Conservation (phyloP, 108 stramenopile genomes). For the Skeletonema costatum region DNA sequence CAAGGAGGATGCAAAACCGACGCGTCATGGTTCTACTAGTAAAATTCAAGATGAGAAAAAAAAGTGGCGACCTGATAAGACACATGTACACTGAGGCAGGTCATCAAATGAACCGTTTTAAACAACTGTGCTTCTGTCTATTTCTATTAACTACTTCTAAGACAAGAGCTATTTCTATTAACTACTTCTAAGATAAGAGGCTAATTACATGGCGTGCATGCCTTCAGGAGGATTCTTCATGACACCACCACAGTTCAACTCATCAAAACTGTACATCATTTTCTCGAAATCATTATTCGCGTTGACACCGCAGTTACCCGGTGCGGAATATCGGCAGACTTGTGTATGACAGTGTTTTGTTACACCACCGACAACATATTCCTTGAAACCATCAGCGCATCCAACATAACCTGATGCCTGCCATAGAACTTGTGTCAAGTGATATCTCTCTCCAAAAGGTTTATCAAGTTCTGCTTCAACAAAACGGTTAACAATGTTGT, state of each 20-base stretch:
- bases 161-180: no score
- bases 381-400: neutral
- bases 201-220: neutral
- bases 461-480: neutral
- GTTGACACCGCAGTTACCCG: neutral
- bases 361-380: neutral
- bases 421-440: constrained; percentile 10
- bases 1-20: neutral
- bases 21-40: neutral
- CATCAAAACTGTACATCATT: neutral
- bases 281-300: neutral
- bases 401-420: neutral
- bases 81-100: no score
- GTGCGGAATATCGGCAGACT: neutral
- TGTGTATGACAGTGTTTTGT: neutral
- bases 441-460: neutral
- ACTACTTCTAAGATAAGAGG: no score
- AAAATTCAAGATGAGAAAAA: no score
- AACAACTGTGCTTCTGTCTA: no score
- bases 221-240: neutral
- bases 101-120: no score
- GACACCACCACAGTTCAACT: neutral
- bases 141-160: no score
- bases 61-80: no score
- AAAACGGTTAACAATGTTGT: neutral